These are phyloP conservation scores for Neurospora hispaniola DNA, from an alignment of 495 filamentous ascomycete genomes.

Conservation along the genomic window DNA sequence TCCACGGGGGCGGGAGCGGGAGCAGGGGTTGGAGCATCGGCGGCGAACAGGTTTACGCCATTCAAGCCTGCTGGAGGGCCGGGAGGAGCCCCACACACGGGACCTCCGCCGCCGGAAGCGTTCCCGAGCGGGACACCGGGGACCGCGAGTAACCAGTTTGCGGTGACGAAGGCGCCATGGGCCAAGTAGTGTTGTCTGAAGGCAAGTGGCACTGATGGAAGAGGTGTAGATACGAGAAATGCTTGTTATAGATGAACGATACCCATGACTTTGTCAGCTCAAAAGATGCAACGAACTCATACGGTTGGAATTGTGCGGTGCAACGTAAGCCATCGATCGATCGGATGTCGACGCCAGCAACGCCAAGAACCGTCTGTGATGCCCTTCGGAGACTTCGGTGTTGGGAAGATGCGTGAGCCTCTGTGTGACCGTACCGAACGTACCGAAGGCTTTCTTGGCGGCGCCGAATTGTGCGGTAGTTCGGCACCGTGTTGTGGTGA, in stretches of 20 bases:
- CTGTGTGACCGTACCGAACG: neutral
- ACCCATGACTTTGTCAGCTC: neutral
- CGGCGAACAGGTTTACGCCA: neutral
- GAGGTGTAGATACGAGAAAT: neutral
- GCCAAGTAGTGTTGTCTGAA: slow-evolving; percentile 6
- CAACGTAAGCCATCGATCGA: neutral
- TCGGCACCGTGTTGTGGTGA: neutral
- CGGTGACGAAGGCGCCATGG: slow-evolving; percentile 25
- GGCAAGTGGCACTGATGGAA: neutral
- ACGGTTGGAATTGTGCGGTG: neutral
- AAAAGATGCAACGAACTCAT: neutral
- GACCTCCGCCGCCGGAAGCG: slow-evolving; percentile 10
- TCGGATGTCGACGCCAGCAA: neutral
- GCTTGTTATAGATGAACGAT: neutral
- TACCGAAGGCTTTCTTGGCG: neutral
- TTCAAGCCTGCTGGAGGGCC: slow-evolving; percentile 9
- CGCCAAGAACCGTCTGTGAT: neutral
- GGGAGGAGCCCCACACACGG: slow-evolving; percentile 13
- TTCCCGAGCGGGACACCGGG: slow-evolving; percentile 19
- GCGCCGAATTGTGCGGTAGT: neutral
- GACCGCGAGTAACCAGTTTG: slow-evolving; percentile 20
- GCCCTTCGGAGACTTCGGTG: neutral
- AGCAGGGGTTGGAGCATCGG: neutral
- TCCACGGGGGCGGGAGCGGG: neutral
- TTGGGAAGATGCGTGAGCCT: neutral